phyloP scores from a whole-genome alignment of 305 asterid genomes.

The Fraxinus velutina region DNA sequence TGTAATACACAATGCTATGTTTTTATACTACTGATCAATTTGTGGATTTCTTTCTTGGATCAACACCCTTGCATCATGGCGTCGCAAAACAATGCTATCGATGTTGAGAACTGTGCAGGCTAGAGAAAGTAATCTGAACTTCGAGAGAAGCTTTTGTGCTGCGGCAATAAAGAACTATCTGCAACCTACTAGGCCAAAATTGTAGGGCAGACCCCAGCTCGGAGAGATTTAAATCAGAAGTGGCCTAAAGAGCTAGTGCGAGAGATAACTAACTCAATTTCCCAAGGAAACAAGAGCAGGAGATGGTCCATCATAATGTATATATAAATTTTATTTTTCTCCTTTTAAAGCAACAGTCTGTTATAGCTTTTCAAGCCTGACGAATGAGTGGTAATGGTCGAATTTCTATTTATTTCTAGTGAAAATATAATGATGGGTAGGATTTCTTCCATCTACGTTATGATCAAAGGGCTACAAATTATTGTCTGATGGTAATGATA shows the following conservation, averaged over 20 bases:
- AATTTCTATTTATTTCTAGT: neutral
- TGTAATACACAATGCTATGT: neutral
- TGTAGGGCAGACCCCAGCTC: neutral
- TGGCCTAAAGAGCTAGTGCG: neutral
- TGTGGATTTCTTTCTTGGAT: neutral
- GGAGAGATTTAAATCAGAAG: neutral
- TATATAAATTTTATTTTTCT: neutral
- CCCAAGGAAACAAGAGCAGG: neutral
- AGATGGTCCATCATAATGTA: neutral
- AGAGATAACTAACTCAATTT: neutral
- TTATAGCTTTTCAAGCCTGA: neutral
- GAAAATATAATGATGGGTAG: neutral
- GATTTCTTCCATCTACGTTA: neutral
- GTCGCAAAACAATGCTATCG: neutral
- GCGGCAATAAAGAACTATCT: neutral
- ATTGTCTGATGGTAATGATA: neutral
- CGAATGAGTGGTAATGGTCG: neutral
- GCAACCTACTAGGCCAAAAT: neutral
- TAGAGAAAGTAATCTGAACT: neutral
- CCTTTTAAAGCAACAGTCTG: neutral
- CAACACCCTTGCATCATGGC: neutral
- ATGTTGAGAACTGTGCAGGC: neutral
- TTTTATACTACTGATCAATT: neutral
- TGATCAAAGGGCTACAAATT: neutral
- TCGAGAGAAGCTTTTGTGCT: neutral